Percentiles rank a stretch among this genome's conserved stretches.
Evolutionary conservation across 257 asterid genomes (phyloP).

Genomic region (Solanum peruvianum): DNA sequence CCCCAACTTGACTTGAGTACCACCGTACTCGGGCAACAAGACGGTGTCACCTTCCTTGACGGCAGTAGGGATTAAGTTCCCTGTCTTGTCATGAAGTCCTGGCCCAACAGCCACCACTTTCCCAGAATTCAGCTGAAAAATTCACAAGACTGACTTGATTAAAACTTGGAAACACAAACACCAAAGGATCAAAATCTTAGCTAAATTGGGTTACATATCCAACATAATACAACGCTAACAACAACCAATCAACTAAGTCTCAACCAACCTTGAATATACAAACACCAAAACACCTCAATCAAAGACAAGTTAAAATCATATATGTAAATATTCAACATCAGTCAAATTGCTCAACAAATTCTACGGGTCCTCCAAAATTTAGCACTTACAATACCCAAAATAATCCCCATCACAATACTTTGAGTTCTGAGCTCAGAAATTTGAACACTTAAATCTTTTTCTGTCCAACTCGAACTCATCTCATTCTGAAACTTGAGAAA

Average conservation of each 20-base stretch:
- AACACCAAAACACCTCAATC: neutral
- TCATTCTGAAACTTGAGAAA: neutral
- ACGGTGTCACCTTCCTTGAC: slow-evolving; percentile 90
- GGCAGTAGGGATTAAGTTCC: slow-evolving; percentile 51
- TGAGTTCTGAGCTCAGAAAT: no score
- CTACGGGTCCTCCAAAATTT: neutral
- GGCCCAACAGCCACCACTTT: slow-evolving; percentile 82
- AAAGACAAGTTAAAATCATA: neutral
- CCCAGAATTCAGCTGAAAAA: slow-evolving; percentile 65
- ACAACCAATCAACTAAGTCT: neutral
- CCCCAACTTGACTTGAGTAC: slow-evolving; percentile 73
- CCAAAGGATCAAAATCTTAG: neutral
- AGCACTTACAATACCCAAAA: neutral
- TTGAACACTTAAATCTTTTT: no score
- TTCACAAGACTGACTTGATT: neutral
- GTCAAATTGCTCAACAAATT: neutral
- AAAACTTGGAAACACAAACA: neutral
- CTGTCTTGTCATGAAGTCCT: slow-evolving; percentile 48
- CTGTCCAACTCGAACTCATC: no score
- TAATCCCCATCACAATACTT: neutral
- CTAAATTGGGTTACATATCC: neutral
- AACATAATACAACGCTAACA: neutral
- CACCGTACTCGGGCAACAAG: slow-evolving; percentile 89
- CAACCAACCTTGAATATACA: neutral
- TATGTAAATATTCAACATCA: neutral